Evolutionary conservation across 441 rosid genomes (phyloP).

Genomic region (Erodium trifolium): DNA sequence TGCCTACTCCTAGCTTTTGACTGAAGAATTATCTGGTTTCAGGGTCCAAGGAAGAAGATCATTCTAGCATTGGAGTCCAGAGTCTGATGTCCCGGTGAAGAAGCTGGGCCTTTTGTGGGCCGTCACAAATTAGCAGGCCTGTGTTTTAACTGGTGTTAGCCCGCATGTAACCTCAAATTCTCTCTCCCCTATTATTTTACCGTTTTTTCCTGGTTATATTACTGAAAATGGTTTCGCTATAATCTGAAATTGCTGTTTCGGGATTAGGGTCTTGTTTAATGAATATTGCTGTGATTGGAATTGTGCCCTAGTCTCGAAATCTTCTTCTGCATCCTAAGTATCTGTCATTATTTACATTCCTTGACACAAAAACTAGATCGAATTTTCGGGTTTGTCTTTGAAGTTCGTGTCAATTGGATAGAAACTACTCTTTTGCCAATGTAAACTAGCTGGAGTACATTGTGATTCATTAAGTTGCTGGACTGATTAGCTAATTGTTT

Average conservation of each 20-base stretch:
- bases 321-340: no score
- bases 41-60: constrained; percentile 99
- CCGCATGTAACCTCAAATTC: constrained; percentile 18
- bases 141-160: constrained; percentile 22
- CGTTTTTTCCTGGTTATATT: not conserved
- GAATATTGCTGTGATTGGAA: not conserved
- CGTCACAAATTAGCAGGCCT: constrained; percentile 19
- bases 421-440: no score
- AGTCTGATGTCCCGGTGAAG: constrained; percentile 26
- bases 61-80: constrained; percentile 71
- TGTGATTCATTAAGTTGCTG: no score
- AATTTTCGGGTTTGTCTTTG: no score
- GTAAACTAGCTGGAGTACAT: no score
- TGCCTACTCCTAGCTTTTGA: not conserved
- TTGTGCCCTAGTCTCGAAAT: not conserved
- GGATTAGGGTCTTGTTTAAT: not conserved
- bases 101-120: not conserved
- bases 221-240: constrained; percentile 20
- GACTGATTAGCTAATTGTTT: no score
- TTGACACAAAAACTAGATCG: no score
- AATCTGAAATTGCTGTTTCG: constrained; percentile 19
- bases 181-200: not conserved
- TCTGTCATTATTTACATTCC: no score
- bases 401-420: no score
- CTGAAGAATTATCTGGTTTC: constrained; percentile 23